Conservation (phyloP, 768 basidiomycete genomes). For the Suillus americanus region DNA sequence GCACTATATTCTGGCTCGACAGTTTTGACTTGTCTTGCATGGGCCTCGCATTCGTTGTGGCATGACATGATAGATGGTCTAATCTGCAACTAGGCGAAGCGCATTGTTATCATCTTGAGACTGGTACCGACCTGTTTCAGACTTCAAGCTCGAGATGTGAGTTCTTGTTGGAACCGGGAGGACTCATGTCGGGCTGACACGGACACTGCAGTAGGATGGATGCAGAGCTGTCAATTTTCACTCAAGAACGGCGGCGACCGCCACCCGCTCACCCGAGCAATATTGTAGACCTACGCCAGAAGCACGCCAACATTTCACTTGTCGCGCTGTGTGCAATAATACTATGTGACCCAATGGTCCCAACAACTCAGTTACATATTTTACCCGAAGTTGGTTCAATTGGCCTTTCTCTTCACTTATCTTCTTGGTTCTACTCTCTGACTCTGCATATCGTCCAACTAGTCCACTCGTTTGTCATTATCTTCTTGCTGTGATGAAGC, state of each 20-base stretch:
- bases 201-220: not conserved
- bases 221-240: not conserved
- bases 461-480: constrained; percentile 13
- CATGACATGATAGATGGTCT: not conserved
- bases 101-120: not conserved
- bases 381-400: not conserved
- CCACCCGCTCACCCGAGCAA: not conserved
- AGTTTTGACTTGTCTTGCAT: not conserved
- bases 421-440: not conserved
- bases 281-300: not conserved
- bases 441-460: constrained; percentile 14
- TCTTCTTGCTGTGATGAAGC: constrained; percentile 39
- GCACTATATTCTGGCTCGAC: not conserved
- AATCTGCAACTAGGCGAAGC: not conserved
- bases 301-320: not conserved
- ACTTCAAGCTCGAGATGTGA: not conserved
- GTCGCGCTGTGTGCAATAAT: not conserved
- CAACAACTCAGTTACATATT: not conserved
- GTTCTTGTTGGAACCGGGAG: not conserved
- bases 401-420: not conserved
- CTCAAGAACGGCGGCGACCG: not conserved
- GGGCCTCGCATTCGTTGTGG: not conserved
- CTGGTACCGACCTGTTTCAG: not conserved
- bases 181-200: not conserved
- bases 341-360: not conserved